Evolutionary conservation across 495 filamentous ascomycete genomes (phyloP), one percentile per base, ranked within the genome.

Genomic region (Tetracladium setigerum): DNA sequence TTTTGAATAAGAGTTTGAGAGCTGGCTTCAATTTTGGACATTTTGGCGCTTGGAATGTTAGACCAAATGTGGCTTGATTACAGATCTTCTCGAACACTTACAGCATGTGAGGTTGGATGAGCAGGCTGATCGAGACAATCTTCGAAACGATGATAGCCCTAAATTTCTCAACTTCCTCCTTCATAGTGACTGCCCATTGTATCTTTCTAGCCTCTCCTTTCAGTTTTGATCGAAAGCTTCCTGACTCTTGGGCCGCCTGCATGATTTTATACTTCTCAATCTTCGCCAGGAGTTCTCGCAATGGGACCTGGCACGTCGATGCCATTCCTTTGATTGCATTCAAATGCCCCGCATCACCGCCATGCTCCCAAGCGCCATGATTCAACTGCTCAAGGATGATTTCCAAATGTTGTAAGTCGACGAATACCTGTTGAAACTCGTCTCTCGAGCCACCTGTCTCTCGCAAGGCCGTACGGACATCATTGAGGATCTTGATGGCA

Each of bases 321-420:
- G 60, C 60, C 52, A 61, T 60, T 9, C 57, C 57, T n/a, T 59
- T 54, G 33, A 65, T 59, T 4, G 62, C 58, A 38, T 64, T 62
- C 2, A 61, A 49, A 53, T 62, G 50, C 38, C 36, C 38, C 10
- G 53, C 13, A 47, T 61, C 58, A 36, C 53, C 55, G 34, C 59
- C 48, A 10, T 46, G 52, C 15, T 61, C 58, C 48, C 61, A 46
- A 0, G 57, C 37, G 0, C 53, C 50, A 17, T 14, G 33, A n/a
- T 56, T 52, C 5, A 65, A 48, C 10, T 52, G 53, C 30, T 44
- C 52, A 4, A 62, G 48, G 15, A 57, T 49, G 38, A 58, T 51
- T 31, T 60, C 49, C 15, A 63, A 49, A 7, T 47, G 50, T 44
- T 63, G 53, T 10, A 65, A 42, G 39, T 65, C 54, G 38, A 62